Evolutionary conservation across 441 rosid genomes (phyloP), one percentile per base, ranked within the genome.

Genomic region (Erodium trifolium): DNA sequence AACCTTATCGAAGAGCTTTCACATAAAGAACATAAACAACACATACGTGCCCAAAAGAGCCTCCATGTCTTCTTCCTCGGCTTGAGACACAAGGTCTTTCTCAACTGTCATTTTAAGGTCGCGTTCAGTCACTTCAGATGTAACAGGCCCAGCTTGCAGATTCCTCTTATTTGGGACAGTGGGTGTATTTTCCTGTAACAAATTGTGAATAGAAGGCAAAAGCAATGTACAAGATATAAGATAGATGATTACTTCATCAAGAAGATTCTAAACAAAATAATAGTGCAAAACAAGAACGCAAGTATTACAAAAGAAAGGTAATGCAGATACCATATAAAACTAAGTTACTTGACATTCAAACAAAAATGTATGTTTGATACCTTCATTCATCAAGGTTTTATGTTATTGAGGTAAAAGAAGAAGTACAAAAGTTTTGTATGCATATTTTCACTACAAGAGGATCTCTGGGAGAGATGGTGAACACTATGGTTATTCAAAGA

Each of bases 51-150:
- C 92, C 71, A 94, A 81, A 71, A 94, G 94, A 77, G 97, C 97
- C 82, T 94, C 99, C 96, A 90, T 88, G 76, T 94, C 98, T 82
- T 92, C 98, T 83, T 95, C 98, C 85, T 92, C 98, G 0, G 88
- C 96, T 79, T 95, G 99, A 72, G 98, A 92, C 73, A 95, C 99
- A 41, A 95, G 84, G 70, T 92, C 99, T 71, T 78, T 90, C 81
- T 95, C 98, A 77, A 95, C 93, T 72, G 88, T 87, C 73, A 95
- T 98, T 82, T 90, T 84, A 82, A 90, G 66, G 66, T 89, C 97
- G 71, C 78, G 82, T 82, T 87, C 95, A 68, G 84, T 75, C 66
- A 77, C 86, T 66, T 82, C 49, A 82, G 82, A 83, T 71, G 68
- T 77, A 75, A 85, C 84, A 75, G 92, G 93, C 77, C 87, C 97